These are phyloP conservation scores for Metschnikowia noctiluminum DNA, from an alignment of 805 yeast species.

Conservation along the genomic window DNA sequence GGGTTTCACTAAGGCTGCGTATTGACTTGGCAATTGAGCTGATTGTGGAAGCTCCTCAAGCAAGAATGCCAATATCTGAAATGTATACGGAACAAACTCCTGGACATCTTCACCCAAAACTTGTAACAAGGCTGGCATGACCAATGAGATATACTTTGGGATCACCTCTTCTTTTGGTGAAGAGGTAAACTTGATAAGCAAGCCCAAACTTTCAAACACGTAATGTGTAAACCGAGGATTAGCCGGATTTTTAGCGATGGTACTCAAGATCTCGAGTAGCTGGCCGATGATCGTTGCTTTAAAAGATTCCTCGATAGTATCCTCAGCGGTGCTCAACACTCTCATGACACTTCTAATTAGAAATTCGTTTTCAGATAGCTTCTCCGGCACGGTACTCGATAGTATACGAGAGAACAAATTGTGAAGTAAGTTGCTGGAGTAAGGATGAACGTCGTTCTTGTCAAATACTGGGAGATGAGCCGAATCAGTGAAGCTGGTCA, in stretches of 20 bases:
- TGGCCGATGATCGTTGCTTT: slow-evolving; percentile 55
- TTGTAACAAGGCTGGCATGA: slow-evolving; percentile 64
- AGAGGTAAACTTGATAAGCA: slow-evolving; percentile 53
- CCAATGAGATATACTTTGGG: slow-evolving; percentile 41
- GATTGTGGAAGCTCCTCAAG: slow-evolving; percentile 56
- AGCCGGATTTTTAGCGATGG: slow-evolving; percentile 85
- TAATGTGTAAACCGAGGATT: slow-evolving; percentile 93
- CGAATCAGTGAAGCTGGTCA: slow-evolving; percentile 56
- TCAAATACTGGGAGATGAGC: slow-evolving; percentile 59
- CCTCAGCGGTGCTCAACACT: slow-evolving; percentile 69
- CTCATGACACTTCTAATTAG: slow-evolving; percentile 87
- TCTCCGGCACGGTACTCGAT: slow-evolving; percentile 62
- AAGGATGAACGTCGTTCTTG: slow-evolving; percentile 66
- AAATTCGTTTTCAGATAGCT: slow-evolving; percentile 91
- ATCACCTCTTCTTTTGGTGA: slow-evolving; percentile 18
- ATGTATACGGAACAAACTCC: slow-evolving; percentile 89
- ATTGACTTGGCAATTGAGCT: slow-evolving; percentile 58
- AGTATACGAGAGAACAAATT: slow-evolving; percentile 67
- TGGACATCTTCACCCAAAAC: slow-evolving; percentile 82
- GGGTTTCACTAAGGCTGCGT: slow-evolving; percentile 69
- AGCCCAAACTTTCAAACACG: slow-evolving; percentile 83
- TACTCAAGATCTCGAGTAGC: slow-evolving; percentile 61
- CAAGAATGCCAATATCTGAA: slow-evolving; percentile 82
- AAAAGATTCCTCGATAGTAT: slow-evolving; percentile 45
- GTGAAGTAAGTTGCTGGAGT: slow-evolving; percentile 56